Evolutionary conservation across 805 yeast genomes (phyloP).

Genomic region (Candida anglica): DNA sequence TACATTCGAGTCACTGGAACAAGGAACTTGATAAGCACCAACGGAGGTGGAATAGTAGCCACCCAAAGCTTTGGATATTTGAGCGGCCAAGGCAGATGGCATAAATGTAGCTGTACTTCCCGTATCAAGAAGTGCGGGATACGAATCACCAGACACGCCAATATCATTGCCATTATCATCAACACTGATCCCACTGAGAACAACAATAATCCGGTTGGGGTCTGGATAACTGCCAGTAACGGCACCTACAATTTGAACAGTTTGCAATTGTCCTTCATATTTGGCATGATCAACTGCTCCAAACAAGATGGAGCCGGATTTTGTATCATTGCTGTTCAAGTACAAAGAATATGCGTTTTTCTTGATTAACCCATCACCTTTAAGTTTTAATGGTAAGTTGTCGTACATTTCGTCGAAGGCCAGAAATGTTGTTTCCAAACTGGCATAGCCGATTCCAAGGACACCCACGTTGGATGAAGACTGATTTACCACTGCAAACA

Average conservation of each 20-base stretch:
- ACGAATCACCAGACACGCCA: slow-evolving; percentile 23
- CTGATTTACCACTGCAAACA: slow-evolving; percentile 71
- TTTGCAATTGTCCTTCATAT: slow-evolving; percentile 27
- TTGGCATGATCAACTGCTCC: slow-evolving; percentile 44
- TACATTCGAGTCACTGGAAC: slow-evolving; percentile 24
- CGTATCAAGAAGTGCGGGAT: slow-evolving; percentile 33
- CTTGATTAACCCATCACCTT: slow-evolving; percentile 26
- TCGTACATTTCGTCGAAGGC: slow-evolving; percentile 16
- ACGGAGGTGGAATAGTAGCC: slow-evolving; percentile 36
- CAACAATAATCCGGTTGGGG: slow-evolving; percentile 21
- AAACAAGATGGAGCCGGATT: slow-evolving; percentile 34
- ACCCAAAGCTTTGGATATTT: slow-evolving; percentile 31
- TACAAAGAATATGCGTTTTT: slow-evolving; percentile 33
- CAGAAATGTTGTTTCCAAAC: slow-evolving; percentile 51
- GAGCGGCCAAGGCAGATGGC: slow-evolving; percentile 31
- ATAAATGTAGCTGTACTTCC: too few species aligned
- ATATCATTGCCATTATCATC: slow-evolving; percentile 10
- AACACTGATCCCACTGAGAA: slow-evolving; percentile 40
- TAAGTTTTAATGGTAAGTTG: slow-evolving; percentile 34
- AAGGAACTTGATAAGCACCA: slow-evolving; percentile 46
- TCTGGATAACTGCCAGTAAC: slow-evolving; percentile 34
- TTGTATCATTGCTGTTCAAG: slow-evolving; percentile 21
- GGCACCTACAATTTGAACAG: slow-evolving; percentile 35
- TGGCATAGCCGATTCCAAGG: slow-evolving; percentile 67
- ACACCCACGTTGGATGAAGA: slow-evolving; percentile 68